Conservation (phyloP, 2,329 filamentous ascomycete species). For the Rhinocladiella mackenziei region DNA sequence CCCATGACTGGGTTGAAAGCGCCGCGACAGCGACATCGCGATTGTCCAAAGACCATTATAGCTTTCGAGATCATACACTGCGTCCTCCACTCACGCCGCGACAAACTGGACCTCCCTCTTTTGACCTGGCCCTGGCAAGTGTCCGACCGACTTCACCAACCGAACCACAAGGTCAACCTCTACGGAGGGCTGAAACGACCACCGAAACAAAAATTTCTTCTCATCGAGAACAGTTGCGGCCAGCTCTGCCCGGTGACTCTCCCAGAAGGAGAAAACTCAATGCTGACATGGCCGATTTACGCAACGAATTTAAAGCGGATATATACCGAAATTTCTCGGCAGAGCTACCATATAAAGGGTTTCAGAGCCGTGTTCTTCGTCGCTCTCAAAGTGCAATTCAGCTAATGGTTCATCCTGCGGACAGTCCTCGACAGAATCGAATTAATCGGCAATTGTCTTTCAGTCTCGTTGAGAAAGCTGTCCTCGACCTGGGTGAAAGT, state of each 20-base stretch:
- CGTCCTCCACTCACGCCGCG: constrained; percentile 6
- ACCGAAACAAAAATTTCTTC: constrained; percentile 15
- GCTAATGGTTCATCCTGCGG: constrained; percentile 9
- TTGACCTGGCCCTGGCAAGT: constrained; percentile 18
- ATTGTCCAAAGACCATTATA: constrained; percentile 7
- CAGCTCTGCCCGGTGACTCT: constrained; percentile 21
- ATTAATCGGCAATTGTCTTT: constrained; percentile 45
- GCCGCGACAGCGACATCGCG: constrained; percentile 3
- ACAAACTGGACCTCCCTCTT: constrained; percentile 11
- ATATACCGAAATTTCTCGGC: constrained; percentile 25
- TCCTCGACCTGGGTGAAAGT: constrained; percentile 36
- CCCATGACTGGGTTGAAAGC: constrained; percentile 16
- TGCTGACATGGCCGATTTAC: constrained; percentile 22
- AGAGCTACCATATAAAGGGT: constrained; percentile 21
- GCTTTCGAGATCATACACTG: constrained; percentile 11
- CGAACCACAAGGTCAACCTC: constrained; percentile 1
- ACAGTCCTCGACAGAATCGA: constrained; percentile 20
- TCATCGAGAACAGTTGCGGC: constrained; percentile 24
- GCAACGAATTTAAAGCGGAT: constrained; percentile 23
- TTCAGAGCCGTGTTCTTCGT: constrained; percentile 22
- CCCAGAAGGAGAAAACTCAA: constrained; percentile 24
- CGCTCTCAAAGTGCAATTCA: constrained; percentile 26
- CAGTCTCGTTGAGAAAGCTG: constrained; percentile 45
- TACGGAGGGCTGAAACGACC: constrained; percentile 6
- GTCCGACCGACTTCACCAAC: constrained; percentile 12